A percentile compares a stretch with the other conserved stretches of the same genome.
These are phyloP conservation scores for Aulographum hederae DNA, from an alignment of 2,329 filamentous ascomycete species.

Conservation along the genomic window DNA sequence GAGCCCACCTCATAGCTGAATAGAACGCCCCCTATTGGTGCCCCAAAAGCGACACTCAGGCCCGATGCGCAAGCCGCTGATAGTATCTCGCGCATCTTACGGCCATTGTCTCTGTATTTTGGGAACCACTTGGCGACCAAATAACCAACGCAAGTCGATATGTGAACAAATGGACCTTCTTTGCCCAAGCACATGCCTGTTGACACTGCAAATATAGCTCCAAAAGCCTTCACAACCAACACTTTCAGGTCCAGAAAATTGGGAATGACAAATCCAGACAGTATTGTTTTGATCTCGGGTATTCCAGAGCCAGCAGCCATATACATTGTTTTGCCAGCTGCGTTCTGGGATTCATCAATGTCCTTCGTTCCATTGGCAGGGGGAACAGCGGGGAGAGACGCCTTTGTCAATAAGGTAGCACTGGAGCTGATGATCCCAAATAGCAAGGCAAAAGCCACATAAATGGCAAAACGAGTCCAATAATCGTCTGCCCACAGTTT, in stretches of 20 bases:
- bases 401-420: conserved; percentile 31
- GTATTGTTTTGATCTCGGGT: conserved; percentile 42
- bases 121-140: conserved; percentile 32
- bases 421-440: conserved; percentile 31
- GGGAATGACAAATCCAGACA: conserved; percentile 42
- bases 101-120: conserved; percentile 38
- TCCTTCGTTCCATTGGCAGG: conserved; percentile 9
- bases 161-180: conserved; percentile 44
- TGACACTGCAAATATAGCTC: conserved; percentile 37
- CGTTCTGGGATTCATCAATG: background rate
- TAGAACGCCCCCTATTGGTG: conserved; percentile 41
- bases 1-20: conserved; percentile 33
- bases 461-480: conserved; percentile 25
- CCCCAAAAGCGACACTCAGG: conserved; percentile 41
- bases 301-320: conserved; percentile 41
- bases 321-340: conserved; percentile 33
- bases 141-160: conserved; percentile 38
- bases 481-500: conserved; percentile 24
- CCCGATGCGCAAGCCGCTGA: conserved; percentile 39
- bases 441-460: conserved; percentile 28
- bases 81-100: conserved; percentile 40
- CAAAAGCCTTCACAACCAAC: conserved; percentile 37
- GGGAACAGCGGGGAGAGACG: conserved; percentile 25
- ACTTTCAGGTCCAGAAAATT: conserved; percentile 37
- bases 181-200: conserved; percentile 43